These are phyloP conservation scores for Botryobasidium botryosum DNA, from an alignment of 768 basidiomycete genomes.

Conservation along the genomic window DNA sequence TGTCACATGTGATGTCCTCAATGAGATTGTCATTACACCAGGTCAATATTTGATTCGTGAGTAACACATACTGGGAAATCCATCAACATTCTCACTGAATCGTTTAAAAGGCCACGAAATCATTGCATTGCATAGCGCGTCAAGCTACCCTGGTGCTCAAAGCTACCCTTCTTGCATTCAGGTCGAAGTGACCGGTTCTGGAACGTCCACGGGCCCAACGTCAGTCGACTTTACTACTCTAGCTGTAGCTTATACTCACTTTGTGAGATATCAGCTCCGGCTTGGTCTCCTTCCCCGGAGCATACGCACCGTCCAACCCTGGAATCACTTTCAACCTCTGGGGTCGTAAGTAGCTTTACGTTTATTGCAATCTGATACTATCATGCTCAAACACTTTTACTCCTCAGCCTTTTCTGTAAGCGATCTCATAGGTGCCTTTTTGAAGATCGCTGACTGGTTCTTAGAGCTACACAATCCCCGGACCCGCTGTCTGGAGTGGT, in stretches of 20 bases:
- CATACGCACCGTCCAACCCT: constrained; percentile 27
- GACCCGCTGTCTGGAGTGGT: background rate
- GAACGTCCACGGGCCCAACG: too few relatives aligned
- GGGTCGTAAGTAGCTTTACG: too few relatives aligned
- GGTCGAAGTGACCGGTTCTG: constrained; percentile 28
- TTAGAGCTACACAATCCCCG: background rate
- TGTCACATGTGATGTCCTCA: constrained; percentile 32
- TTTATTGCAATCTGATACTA: too few relatives aligned
- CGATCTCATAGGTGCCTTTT: too few relatives aligned
- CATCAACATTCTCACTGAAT: background rate
- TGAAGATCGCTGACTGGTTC: too few relatives aligned
- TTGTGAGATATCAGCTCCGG: constrained; percentile 20
- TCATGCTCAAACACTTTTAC: background rate
- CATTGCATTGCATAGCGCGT: constrained; percentile 4
- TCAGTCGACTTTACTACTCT: constrained; percentile 25
- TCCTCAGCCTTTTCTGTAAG: background rate
- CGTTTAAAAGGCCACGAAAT: background rate
- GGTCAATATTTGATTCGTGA: background rate
- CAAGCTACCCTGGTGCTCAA: constrained; percentile 26
- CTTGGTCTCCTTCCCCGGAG: constrained; percentile 35
- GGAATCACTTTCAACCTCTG: constrained; percentile 16
- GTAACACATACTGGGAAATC: background rate
- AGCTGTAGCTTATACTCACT: background rate
- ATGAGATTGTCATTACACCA: constrained; percentile 24
- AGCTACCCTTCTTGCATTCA: constrained; percentile 32